phyloP scores from a whole-genome alignment of 805 yeast species.

The Yamadazyma endophytica region DNA sequence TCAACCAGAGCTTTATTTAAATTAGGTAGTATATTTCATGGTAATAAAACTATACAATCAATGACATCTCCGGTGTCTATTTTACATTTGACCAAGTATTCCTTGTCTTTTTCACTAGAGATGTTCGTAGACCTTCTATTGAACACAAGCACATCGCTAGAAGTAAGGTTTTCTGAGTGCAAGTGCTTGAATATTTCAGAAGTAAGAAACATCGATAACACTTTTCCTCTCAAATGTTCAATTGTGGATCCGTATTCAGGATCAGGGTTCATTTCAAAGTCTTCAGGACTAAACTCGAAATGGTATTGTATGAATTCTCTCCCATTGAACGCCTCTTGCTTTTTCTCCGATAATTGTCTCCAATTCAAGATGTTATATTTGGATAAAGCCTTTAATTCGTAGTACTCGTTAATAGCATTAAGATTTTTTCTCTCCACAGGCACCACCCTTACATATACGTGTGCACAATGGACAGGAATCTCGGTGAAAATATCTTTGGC shows the following conservation, averaged over 20 bases:
- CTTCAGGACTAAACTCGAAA: constrained; percentile 80
- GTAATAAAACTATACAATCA: constrained; percentile 27
- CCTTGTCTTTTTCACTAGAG: constrained; percentile 13
- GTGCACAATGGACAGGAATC: constrained; percentile 77
- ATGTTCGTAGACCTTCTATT: constrained; percentile 27
- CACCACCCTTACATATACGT: constrained; percentile 54
- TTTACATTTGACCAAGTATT: constrained; percentile 32
- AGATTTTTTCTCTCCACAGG: constrained; percentile 19
- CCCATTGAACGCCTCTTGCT: constrained; percentile 16
- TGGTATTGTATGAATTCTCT: constrained; percentile 48
- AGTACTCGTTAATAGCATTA: constrained; percentile 22
- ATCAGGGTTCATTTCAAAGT: constrained; percentile 54
- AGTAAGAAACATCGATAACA: constrained; percentile 50
- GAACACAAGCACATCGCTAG: constrained; percentile 22
- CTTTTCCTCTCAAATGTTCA: constrained; percentile 53
- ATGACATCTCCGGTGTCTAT: constrained; percentile 43
- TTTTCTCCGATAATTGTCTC: constrained; percentile 15
- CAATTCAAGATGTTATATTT: constrained; percentile 22
- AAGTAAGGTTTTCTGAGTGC: constrained; percentile 8
- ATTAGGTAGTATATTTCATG: too few species aligned
- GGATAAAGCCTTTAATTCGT: constrained; percentile 20
- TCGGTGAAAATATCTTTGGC: constrained; percentile 64
- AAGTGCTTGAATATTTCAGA: constrained; percentile 23
- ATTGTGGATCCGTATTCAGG: constrained; percentile 71
- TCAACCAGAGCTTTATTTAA: too few species aligned